Evolutionary conservation across 2,329 filamentous ascomycete genomes (phyloP).

Genomic region (Passalora sequoiae): DNA sequence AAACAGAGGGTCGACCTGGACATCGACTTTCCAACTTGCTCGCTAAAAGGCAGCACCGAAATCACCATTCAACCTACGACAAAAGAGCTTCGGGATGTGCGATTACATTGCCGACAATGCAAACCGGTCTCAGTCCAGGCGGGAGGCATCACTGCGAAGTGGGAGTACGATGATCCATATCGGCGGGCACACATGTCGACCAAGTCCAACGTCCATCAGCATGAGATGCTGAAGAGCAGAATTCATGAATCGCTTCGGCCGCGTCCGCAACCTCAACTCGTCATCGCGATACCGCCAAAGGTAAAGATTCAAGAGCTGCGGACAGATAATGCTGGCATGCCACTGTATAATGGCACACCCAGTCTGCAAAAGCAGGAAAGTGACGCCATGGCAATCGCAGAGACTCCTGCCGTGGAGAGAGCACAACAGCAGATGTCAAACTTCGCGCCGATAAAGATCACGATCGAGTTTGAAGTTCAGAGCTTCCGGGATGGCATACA

Average conservation of each 20-base stretch:
- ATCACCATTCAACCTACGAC: conserved; percentile 68
- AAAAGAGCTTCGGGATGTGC: conserved; percentile 51
- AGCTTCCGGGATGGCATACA: conserved; percentile 81
- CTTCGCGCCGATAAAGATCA: conserved; percentile 58
- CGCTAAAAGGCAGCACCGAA: conserved; percentile 71
- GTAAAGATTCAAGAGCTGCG: conserved; percentile 59
- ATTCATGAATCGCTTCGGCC: conserved; percentile 54
- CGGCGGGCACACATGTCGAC: conserved; percentile 57
- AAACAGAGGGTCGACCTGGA: conserved; percentile 88
- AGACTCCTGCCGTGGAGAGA: conserved; percentile 25
- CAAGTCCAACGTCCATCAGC: conserved; percentile 62
- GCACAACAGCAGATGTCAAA: conserved; percentile 31
- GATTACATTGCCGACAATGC: conserved; percentile 60
- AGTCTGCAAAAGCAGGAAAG: conserved; percentile 29
- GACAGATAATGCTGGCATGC: conserved; percentile 32
- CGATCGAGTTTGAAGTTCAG: conserved; percentile 71
- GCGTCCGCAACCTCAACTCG: conserved; percentile 53
- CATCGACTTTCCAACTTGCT: conserved; percentile 73
- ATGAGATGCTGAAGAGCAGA: conserved; percentile 69
- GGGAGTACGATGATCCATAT: conserved; percentile 60
- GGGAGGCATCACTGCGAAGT: conserved; percentile 39
- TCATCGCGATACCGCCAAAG: conserved; percentile 55
- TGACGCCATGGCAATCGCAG: conserved; percentile 31
- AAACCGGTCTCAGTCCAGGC: conserved; percentile 50
- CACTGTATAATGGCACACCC: conserved; percentile 42